Base-by-base conservation (phyloP, 495 filamentous ascomycete species). In the Tuber aestivum region DNA sequence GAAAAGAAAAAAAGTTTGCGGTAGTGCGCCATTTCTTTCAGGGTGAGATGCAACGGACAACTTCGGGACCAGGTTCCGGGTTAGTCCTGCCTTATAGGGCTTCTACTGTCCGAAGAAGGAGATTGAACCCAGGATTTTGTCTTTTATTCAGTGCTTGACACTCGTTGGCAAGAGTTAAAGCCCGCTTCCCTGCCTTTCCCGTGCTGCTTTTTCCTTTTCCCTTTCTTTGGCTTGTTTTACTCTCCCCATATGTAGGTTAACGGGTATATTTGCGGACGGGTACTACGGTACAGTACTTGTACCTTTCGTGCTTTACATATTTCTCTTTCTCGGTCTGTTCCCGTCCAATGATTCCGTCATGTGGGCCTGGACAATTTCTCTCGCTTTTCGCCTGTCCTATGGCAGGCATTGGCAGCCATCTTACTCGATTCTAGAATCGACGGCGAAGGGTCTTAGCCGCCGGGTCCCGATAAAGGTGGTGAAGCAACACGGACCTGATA, bases 1-100 rank as follows among this genome's bases (percentile, higher is more conserved):
- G 12, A 32, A 32, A 32, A 32, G 12, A 35, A 65, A 65, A 35
- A 65, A 35, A 65, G 56, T 35, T 14, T 27, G 38, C 38, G 38
- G 38, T 40, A 65, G 32, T 65, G 56, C 56, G 56, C 56, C 56
- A 65, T 65, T 65, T 65, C 27, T 65, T 65, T 35, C 27, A 65
- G 56, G 56, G 32, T 14, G 32, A 35, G 56, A 65, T 3, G 56
- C 56, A 65, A 65, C 23, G 50, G 50, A n/a, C n/a, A 61, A 61
- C 50, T 61, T 61, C 50, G 50, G 50, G 50, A 61, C 18, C 56
- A 18, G 56, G 14, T 1, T 32, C 27, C 18, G 12, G 27, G 56
- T 12, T 35, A 0, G 56, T 32, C 27, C 18, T 65, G 18, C 56
- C 27, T 35, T 18, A 20, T 65, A 10, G 12, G 27, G 56, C 56